phyloP scores from a whole-genome alignment of 805 yeast genomes.

The Priceomyces medius region DNA sequence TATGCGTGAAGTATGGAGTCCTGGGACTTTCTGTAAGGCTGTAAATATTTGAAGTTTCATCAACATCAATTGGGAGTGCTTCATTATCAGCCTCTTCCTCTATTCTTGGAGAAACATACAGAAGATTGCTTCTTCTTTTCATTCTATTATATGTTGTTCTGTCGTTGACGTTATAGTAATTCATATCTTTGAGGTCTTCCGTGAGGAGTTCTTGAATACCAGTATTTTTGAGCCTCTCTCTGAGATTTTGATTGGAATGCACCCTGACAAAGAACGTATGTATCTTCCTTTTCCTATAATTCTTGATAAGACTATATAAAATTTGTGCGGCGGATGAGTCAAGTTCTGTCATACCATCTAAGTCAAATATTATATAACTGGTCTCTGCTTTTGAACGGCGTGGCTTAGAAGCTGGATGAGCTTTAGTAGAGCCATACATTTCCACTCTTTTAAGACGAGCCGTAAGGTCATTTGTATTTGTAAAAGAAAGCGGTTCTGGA shows the following conservation, averaged over 20 bases:
- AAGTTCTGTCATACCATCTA: conserved; percentile 41
- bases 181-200: conserved; percentile 23
- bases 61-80: conserved; percentile 10
- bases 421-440: conserved; percentile 42
- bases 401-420: conserved; percentile 42
- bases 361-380: conserved; percentile 39
- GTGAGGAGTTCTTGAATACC: conserved; percentile 28
- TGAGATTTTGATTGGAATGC: conserved; percentile 20
- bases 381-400: conserved; percentile 38
- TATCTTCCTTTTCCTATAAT: conserved; percentile 31
- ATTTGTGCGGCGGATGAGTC: conserved; percentile 45
- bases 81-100: conserved; percentile 2
- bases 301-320: conserved; percentile 25
- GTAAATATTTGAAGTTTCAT: conserved; percentile 15
- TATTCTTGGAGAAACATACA: neutral
- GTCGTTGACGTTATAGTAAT: conserved; percentile 22
- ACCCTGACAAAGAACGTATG: conserved; percentile 38
- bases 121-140: conserved; percentile 4
- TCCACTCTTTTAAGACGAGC: conserved; percentile 40
- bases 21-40: conserved; percentile 25
- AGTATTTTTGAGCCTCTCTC: conserved; percentile 27
- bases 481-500: conserved; percentile 45
- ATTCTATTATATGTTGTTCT: neutral
- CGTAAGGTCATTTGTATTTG: conserved; percentile 40
- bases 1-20: conserved; percentile 36